phyloP scores from a whole-genome alignment of 208 protist genomes.

The Histomonas meleagridis region DNA sequence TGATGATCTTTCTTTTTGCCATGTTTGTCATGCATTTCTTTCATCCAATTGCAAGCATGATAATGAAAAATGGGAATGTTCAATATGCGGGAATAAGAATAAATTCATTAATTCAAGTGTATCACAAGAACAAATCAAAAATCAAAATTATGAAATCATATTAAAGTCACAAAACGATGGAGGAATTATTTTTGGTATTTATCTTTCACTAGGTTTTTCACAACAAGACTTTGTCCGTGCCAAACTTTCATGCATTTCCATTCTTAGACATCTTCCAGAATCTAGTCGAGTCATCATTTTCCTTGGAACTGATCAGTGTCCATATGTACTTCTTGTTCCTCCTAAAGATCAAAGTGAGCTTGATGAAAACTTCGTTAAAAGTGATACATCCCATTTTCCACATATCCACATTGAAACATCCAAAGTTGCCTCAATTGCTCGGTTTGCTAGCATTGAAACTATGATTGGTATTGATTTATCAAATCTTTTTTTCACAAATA shows the following conservation, averaged over 20 bases:
- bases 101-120: background rate
- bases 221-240: background rate
- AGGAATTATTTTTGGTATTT: background rate
- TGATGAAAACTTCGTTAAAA: too few species aligned
- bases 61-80: background rate
- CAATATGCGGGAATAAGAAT: background rate
- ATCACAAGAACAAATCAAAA: too few species aligned
- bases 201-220: background rate
- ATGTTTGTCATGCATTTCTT: background rate
- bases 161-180: background rate
- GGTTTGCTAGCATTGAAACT: background rate
- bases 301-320: background rate
- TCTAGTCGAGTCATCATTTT: background rate
- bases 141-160: background rate
- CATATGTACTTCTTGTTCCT: background rate
- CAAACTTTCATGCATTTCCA: background rate
- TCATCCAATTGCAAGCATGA: background rate
- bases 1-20: background rate
- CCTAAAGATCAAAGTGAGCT: too few species aligned
- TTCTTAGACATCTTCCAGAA: background rate
- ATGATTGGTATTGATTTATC: background rate
- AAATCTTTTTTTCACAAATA: background rate
- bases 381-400: too few species aligned
- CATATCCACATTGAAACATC: background rate
- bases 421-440: background rate